phyloP scores from a whole-genome alignment of 78 protist genomes.

The Tieghemostelium lacteum region DNA sequence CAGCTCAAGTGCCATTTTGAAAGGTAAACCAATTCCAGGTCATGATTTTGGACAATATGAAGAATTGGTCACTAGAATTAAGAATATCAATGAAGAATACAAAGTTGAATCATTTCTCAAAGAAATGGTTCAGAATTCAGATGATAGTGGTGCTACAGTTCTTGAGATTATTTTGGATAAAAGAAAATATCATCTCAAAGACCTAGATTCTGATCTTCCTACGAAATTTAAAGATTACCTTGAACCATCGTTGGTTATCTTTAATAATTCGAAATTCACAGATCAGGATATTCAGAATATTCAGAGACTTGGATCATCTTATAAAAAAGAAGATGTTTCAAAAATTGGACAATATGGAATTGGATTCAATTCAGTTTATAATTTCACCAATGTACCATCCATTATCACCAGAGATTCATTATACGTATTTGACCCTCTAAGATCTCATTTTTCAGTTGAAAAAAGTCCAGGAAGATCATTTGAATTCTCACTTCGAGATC shows the following conservation, averaged over 20 bases:
- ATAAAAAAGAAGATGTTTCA: background rate
- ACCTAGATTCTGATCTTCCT: background rate
- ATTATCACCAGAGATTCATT: conserved; percentile 22
- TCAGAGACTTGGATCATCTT: background rate
- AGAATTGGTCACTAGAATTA: conserved; percentile 1
- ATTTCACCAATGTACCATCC: conserved; percentile 67
- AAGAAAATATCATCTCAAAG: background rate
- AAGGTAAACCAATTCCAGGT: conserved; percentile 6
- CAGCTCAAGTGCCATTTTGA: background rate
- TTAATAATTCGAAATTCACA: conserved; percentile 24
- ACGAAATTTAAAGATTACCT: background rate
- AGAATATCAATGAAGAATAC: conserved; percentile 14
- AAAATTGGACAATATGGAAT: conserved; percentile 77
- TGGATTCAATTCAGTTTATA: conserved; percentile 80
- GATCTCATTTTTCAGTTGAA: background rate
- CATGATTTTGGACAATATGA: conserved; percentile 34
- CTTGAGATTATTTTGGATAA: conserved; percentile 51
- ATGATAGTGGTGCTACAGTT: conserved; percentile 81
- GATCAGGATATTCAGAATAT: conserved; percentile 23
- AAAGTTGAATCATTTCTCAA: background rate
- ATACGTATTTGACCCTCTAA: conserved; percentile 44
- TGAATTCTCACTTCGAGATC: background rate
- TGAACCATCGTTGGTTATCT: conserved; percentile 52
- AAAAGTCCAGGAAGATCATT: background rate
- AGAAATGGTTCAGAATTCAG: conserved; percentile 90